phyloP scores from a whole-genome alignment of 1,139 yeast genomes.

The Nakaseomyces nivariensis region DNA sequence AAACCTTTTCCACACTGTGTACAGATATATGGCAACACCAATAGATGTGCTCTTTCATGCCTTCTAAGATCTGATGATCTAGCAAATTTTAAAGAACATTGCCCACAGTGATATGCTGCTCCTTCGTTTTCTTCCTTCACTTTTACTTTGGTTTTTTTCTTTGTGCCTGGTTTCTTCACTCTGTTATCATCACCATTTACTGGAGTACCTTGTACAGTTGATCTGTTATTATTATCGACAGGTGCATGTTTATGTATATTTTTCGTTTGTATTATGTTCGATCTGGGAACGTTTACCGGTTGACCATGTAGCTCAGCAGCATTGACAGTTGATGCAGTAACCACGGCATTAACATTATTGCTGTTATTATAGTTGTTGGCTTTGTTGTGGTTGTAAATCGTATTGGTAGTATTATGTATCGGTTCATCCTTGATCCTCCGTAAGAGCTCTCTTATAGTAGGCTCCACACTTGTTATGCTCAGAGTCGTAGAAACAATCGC shows the following conservation, averaged over 20 bases:
- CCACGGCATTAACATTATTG: not conserved
- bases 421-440: slow-evolving; percentile 17
- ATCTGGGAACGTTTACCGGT: not conserved
- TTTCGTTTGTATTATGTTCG: not conserved
- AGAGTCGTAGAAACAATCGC: slow-evolving; percentile 24
- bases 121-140: not conserved
- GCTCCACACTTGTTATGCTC: slow-evolving; percentile 21
- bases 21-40: slow-evolving; percentile 42
- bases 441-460: slow-evolving; percentile 24
- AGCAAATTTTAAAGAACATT: slow-evolving; percentile 25
- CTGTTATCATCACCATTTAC: not conserved
- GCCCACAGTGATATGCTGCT: slow-evolving; percentile 14
- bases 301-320: not conserved
- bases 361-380: not conserved
- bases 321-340: not conserved
- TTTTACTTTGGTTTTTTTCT: not conserved
- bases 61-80: slow-evolving; percentile 26
- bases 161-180: not conserved
- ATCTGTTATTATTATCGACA: not conserved
- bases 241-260: not conserved
- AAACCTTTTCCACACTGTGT: slow-evolving; percentile 70
- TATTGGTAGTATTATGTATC: not conserved
- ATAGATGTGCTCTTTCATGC: slow-evolving; percentile 26
- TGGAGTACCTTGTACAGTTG: not conserved
- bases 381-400: not conserved